Evolutionary conservation across 345 rosid genomes (phyloP).

Genomic region (Syzygium aromaticum): DNA sequence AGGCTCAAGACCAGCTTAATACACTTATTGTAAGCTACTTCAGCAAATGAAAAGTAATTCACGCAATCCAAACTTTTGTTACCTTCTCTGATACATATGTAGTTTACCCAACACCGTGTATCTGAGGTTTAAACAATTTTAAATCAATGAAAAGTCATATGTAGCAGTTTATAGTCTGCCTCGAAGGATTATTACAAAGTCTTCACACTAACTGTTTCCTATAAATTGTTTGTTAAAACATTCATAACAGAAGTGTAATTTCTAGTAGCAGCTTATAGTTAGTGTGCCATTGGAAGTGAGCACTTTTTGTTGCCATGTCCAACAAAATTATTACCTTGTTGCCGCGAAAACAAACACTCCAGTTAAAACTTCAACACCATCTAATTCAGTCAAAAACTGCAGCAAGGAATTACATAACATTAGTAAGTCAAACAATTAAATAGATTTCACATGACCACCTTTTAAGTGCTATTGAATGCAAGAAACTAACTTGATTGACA

Average conservation of each 20-base stretch:
- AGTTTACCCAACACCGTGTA: neutral
- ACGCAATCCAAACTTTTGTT: neutral
- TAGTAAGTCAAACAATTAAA: conserved; percentile 4
- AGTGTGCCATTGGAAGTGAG: neutral
- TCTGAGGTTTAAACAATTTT: neutral
- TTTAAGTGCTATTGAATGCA: conserved; percentile 1
- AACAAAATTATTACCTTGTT: conserved; percentile 51
- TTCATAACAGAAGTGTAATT: neutral
- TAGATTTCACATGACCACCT: neutral
- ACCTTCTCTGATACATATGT: neutral
- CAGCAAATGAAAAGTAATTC: neutral
- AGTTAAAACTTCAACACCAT: conserved; percentile 91
- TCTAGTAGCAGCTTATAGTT: neutral
- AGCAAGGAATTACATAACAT: conserved; percentile 6
- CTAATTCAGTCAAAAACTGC: conserved; percentile 91
- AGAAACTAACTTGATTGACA: conserved; percentile 75
- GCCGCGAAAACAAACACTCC: conserved; percentile 98
- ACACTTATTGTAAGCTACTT: neutral
- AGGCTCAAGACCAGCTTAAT: neutral
- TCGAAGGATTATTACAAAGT: neutral
- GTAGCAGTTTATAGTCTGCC: neutral
- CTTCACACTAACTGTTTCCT: neutral
- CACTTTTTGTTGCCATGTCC: neutral
- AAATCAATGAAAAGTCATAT: neutral
- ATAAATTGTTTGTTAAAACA: neutral